Percentiles rank a stretch among this genome's conserved stretches.
Evolutionary conservation across 1,139 yeast species (phyloP).

Genomic region (Scheffersomyces quercinus): DNA sequence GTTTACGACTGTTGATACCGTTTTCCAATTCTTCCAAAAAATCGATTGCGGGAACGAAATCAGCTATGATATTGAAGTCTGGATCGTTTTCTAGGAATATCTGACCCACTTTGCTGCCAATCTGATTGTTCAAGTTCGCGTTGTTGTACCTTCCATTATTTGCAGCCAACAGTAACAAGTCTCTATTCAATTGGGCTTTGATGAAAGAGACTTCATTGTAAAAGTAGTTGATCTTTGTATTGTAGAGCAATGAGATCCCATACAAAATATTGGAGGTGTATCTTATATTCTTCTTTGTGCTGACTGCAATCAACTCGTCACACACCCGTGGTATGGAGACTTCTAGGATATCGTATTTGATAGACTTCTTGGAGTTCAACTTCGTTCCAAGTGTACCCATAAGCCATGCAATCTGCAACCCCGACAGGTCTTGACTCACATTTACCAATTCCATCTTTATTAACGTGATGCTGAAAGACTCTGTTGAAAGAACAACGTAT

Average conservation of each 20-base stretch:
- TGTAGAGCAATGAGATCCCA: constrained; percentile 59
- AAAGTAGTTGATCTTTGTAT: constrained; percentile 49
- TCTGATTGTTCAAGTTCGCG: neutral
- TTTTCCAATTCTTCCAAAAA: constrained; percentile 5
- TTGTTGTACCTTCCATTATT: neutral
- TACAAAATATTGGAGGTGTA: constrained; percentile 52
- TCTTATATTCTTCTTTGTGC: constrained; percentile 37
- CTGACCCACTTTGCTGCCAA: constrained; percentile 4
- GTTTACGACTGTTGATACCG: constrained; percentile 9
- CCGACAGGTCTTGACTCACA: neutral
- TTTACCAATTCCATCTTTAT: too few species aligned
- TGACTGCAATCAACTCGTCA: constrained; percentile 26
- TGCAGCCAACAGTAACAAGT: constrained; percentile 5
- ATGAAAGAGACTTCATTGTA: constrained; percentile 32
- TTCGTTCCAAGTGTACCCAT: constrained; percentile 48
- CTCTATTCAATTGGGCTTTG: constrained; percentile 26
- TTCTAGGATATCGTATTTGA: constrained; percentile 37
- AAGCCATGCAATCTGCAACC: constrained; percentile 16
- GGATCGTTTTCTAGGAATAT: constrained; percentile 41
- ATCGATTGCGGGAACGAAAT: constrained; percentile 21
- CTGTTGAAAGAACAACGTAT: neutral
- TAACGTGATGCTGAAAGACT: too few species aligned
- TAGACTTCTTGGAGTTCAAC: constrained; percentile 23
- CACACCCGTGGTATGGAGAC: constrained; percentile 53
- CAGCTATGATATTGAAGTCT: constrained; percentile 34